Conservation (phyloP, 1,284 basidiomycete genomes). For the Ceratobasidium papillatum region DNA sequence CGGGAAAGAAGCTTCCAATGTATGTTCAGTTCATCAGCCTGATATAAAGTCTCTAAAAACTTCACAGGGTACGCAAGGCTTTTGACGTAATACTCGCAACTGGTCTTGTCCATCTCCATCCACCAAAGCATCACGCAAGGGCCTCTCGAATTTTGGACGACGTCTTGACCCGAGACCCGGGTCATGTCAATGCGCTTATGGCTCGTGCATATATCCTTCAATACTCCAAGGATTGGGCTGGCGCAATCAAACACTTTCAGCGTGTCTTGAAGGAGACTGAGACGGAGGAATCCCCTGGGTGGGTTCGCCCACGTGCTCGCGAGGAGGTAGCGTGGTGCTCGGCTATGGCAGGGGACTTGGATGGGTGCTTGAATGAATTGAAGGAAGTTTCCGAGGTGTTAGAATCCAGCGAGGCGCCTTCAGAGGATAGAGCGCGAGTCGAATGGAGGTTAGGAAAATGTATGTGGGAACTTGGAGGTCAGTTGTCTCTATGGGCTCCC, state of each 20-base stretch:
- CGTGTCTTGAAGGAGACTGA: constrained; percentile 57
- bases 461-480: constrained; percentile 79
- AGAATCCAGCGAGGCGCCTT: constrained; percentile 62
- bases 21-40: constrained; percentile 46
- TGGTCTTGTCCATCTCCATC: constrained; percentile 84
- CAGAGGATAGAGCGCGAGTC: constrained; percentile 74
- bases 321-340: constrained; percentile 91
- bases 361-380: constrained; percentile 65
- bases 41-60: background rate
- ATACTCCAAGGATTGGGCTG: constrained; percentile 70
- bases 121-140: constrained; percentile 88
- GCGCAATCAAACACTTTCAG: constrained; percentile 72
- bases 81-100: constrained; percentile 74
- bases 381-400: constrained; percentile 66
- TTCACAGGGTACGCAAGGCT: constrained; percentile 62
- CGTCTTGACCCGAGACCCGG: constrained; percentile 68
- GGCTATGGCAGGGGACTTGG: constrained; percentile 64
- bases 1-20: constrained; percentile 63
- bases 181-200: constrained; percentile 75
- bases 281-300: constrained; percentile 58
- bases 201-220: constrained; percentile 80
- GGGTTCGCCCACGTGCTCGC: constrained; percentile 65
- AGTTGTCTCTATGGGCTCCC: constrained; percentile 48
- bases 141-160: constrained; percentile 79
- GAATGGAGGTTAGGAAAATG: constrained; percentile 86